Base-by-base conservation (phyloP, 495 filamentous ascomycete species). In the Lasiosphaeria hispida region DNA sequence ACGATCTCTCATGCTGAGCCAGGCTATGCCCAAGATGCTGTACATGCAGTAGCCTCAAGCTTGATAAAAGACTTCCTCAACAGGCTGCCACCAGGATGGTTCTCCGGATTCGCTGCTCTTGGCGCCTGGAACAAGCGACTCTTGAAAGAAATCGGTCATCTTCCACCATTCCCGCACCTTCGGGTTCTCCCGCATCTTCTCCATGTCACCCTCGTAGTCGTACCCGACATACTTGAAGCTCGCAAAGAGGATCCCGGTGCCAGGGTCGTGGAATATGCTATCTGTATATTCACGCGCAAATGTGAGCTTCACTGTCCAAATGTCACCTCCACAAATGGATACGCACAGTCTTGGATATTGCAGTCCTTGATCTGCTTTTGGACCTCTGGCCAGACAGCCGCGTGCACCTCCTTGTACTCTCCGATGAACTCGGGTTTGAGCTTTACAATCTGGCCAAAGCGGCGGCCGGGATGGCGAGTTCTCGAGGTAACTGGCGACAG, bases 111-210 rank as follows among this genome's bases (percentile, higher is more conserved):
- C 79, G 65, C 84, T 87, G 36, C 76, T 74, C 60, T 78, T 80
- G 7, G 87, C 87, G 1, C 86, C 87, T 0, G 78, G 73, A 34
- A 89, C 82, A 17, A 85, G 73, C 49, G 73, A 73, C 71, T 77
- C 82, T 72, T 91, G 88, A 74, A 85, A 86, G 13, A 75, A 73
- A 72, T 91, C 87, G 17, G 88, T 91, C 81, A 91, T 85, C 34
- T 74, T 75, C 87, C 88, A 91, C 88, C 87, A 91, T 67, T 89
- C 85, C 41, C 82, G 78, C 15, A 91, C 85, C 59, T 86, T 88
- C 1, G 82, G 78, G 63, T 88, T 87, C 18, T 78, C 81, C 6
- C 75, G 71, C 88, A 90, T 91, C 48, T 74, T 75, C 71, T 80
- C 76, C 88, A 91, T 91, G 72, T 90, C 88, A 1, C 71, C 83